Evolutionary conservation across 2,329 filamentous ascomycete species (phyloP).

Genomic region (Elsinoe arachidis): DNA sequence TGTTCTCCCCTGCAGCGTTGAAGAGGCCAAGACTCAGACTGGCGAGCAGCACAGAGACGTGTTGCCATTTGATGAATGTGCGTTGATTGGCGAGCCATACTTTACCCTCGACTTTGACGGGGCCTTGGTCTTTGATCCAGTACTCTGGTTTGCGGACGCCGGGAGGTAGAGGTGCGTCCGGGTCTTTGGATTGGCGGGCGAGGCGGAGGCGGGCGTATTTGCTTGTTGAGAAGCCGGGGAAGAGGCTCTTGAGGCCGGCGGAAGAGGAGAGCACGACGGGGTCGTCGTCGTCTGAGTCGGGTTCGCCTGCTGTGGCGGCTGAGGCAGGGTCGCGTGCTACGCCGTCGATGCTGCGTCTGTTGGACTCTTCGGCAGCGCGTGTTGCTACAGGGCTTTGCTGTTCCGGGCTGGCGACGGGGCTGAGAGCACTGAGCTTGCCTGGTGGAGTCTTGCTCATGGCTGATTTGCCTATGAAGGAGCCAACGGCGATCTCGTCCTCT

Average conservation of each 20-base stretch:
- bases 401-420: constrained; percentile 56
- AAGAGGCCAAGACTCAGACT: constrained; percentile 76
- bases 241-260: constrained; percentile 55
- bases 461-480: constrained; percentile 57
- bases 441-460: constrained; percentile 49
- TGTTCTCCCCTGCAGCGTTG: constrained; percentile 69
- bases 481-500: constrained; percentile 81
- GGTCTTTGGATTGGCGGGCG: constrained; percentile 33
- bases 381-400: constrained; percentile 12
- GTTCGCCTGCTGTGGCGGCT: constrained; percentile 34
- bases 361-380: constrained; percentile 15
- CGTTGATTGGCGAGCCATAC: constrained; percentile 98
- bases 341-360: constrained; percentile 15
- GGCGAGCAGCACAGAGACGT: constrained; percentile 81
- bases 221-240: constrained; percentile 74
- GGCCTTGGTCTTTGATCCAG: constrained; percentile 92
- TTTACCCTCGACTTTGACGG: constrained; percentile 89
- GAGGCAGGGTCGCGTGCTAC: constrained; percentile 19
- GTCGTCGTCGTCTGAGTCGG: constrained; percentile 44
- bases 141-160: constrained; percentile 77
- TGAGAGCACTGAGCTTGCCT: constrained; percentile 35
- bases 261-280: constrained; percentile 20
- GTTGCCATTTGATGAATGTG: constrained; percentile 98
- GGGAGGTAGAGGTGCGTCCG: constrained; percentile 58
- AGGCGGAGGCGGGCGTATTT: constrained; percentile 55